These are phyloP conservation scores for Limnomonas spitsbergensis DNA, from an alignment of 139 green algal species.

Conservation along the genomic window DNA sequence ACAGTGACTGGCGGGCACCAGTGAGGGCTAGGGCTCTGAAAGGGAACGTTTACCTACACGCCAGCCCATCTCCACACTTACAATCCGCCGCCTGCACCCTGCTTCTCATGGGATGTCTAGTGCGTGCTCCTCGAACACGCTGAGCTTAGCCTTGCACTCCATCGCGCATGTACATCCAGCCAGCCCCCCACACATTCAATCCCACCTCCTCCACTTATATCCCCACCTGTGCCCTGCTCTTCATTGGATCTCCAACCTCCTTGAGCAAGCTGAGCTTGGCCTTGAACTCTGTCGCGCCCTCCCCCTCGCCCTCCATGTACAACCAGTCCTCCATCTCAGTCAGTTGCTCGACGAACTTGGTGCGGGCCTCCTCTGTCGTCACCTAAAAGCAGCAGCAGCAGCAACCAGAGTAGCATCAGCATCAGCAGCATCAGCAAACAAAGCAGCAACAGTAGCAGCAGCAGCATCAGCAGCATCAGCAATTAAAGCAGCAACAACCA, in stretches of 20 bases:
- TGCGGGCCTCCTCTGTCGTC: conserved; percentile 71
- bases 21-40: no score
- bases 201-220: not conserved
- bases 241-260: conserved; percentile 52
- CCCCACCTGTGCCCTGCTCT: conserved; percentile 25
- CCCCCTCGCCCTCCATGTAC: conserved; percentile 79
- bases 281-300: conserved; percentile 23
- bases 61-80: no score
- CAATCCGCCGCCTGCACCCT: no score
- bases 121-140: no score
- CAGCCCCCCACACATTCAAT: not conserved
- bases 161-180: no score
- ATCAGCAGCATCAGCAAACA: not conserved
- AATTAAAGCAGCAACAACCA: no score
- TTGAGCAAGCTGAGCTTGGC: conserved; percentile 51
- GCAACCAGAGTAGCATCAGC: no score
- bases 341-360: conserved; percentile 55
- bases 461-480: not conserved
- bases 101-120: no score
- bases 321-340: conserved; percentile 90
- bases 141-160: no score
- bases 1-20: no score
- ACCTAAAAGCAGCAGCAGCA: conserved; percentile 42
- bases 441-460: not conserved
- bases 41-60: no score